These are phyloP conservation scores for Aspergillus sp. DNA, from an alignment of 2,329 filamentous ascomycete species.

Conservation along the genomic window DNA sequence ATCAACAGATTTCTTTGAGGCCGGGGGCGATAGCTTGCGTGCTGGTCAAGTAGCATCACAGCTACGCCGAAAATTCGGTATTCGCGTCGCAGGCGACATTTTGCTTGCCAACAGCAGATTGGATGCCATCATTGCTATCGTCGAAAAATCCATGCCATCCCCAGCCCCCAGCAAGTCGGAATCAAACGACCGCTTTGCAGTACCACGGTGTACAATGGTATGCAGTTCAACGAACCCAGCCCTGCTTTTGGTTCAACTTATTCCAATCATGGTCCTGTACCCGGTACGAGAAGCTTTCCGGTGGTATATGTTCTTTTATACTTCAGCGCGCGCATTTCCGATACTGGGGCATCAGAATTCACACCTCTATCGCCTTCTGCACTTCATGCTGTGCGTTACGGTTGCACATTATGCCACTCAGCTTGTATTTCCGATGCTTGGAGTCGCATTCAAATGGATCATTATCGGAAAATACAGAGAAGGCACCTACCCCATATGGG, in stretches of 20 bases:
- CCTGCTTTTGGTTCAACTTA: constrained; percentile 51
- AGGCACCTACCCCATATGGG: constrained; percentile 61
- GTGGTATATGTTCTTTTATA: constrained; percentile 54
- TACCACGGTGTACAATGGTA: no score
- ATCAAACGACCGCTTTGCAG: no score
- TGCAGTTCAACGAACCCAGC: constrained; percentile 52
- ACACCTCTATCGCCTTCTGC: constrained; percentile 49
- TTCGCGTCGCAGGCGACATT: constrained; percentile 51
- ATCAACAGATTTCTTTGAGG: constrained; percentile 51
- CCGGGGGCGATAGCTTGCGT: constrained; percentile 55
- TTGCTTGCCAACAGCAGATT: constrained; percentile 53
- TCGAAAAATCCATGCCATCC: constrained; percentile 15
- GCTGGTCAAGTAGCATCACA: constrained; percentile 54
- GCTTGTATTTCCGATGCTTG: constrained; percentile 45
- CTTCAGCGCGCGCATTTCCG: constrained; percentile 41
- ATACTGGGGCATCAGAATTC: constrained; percentile 32
- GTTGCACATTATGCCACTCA: constrained; percentile 43
- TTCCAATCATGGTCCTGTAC: constrained; percentile 51
- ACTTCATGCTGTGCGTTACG: constrained; percentile 48
- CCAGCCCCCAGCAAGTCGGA: constrained; percentile 24
- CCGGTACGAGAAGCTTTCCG: constrained; percentile 52
- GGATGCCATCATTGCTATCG: constrained; percentile 28
- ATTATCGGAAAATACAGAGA: constrained; percentile 54
- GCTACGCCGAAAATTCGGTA: constrained; percentile 50
- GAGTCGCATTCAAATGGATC: constrained; percentile 55